Evolutionary conservation across 805 yeast genomes (phyloP).

Genomic region (Saccharomyces kudriavzevii): DNA sequence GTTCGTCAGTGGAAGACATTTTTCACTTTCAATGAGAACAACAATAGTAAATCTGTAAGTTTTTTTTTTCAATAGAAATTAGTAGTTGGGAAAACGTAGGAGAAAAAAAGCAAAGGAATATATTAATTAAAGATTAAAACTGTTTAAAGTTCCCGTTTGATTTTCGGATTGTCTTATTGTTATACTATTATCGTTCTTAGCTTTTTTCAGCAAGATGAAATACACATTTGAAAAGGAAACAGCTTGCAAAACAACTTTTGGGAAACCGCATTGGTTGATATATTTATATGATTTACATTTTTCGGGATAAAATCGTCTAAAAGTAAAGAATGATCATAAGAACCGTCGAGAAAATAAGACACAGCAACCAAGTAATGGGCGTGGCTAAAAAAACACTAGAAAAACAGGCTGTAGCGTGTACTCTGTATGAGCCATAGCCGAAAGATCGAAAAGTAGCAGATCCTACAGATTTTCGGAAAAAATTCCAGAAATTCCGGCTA

Average conservation of each 20-base stretch:
- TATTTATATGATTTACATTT: not conserved
- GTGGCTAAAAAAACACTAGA: not conserved
- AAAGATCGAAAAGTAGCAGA: not conserved
- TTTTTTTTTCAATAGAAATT: not conserved
- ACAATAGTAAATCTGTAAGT: not conserved
- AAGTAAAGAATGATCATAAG: not conserved
- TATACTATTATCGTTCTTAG: not conserved
- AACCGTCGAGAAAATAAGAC: not conserved
- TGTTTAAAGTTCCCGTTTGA: not conserved
- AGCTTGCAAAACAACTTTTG: not conserved
- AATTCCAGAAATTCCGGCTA: not conserved
- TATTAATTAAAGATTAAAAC: not conserved
- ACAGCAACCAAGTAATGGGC: not conserved
- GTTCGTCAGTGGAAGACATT: slow-evolving; percentile 18
- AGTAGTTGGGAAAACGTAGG: not conserved
- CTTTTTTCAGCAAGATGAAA: not conserved
- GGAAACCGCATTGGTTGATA: not conserved
- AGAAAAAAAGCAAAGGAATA: not conserved
- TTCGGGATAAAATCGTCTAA: not conserved
- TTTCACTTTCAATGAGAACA: not conserved
- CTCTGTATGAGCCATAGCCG: not conserved
- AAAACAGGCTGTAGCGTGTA: not conserved
- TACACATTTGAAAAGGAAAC: not conserved
- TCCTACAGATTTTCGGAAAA: not conserved
- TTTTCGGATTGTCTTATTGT: not conserved